A percentile compares a stretch with the other conserved stretches of the same genome.
Evolutionary conservation across 345 rosid species (phyloP).

Genomic region (Camelina hispida): DNA sequence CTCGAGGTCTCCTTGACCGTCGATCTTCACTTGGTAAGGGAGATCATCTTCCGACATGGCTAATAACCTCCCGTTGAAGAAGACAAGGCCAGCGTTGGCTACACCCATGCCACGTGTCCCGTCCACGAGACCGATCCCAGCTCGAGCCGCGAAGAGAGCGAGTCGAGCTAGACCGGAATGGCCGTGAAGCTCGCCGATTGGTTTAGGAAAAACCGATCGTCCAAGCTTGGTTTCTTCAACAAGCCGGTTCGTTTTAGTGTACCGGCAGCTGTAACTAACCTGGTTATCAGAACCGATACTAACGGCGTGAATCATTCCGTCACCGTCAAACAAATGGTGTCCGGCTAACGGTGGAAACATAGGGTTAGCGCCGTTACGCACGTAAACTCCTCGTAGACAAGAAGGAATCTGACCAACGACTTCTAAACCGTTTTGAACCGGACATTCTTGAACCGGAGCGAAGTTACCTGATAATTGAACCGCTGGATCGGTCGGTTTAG

Average conservation of each 20-base stretch:
- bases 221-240: slow-evolving; percentile 64
- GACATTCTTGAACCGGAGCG: slow-evolving; percentile 70
- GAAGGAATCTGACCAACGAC: slow-evolving; percentile 63
- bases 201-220: slow-evolving; percentile 67
- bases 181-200: slow-evolving; percentile 82
- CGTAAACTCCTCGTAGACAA: slow-evolving; percentile 60
- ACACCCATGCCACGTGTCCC: slow-evolving; percentile 62
- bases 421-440: slow-evolving; percentile 58
- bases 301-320: slow-evolving; percentile 89
- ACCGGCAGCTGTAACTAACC: slow-evolving; percentile 70
- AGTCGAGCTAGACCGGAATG: slow-evolving; percentile 70
- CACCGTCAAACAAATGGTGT: slow-evolving; percentile 83
- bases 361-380: slow-evolving; percentile 85
- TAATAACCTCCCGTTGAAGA: slow-evolving; percentile 64
- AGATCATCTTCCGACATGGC: slow-evolving; percentile 90
- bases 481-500: slow-evolving; percentile 37
- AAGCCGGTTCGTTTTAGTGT: slow-evolving; percentile 66
- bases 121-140: slow-evolving; percentile 59
- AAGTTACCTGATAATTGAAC: slow-evolving; percentile 71
- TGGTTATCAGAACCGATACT: slow-evolving; percentile 44
- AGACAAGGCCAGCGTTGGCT: slow-evolving; percentile 76
- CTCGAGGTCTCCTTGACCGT: slow-evolving; percentile 57
- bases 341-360: slow-evolving; percentile 59
- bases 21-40: slow-evolving; percentile 65
- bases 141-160: slow-evolving; percentile 61